These are phyloP conservation scores for Osmanthus fragrans DNA, from an alignment of 257 asterid species.

Conservation along the genomic window DNA sequence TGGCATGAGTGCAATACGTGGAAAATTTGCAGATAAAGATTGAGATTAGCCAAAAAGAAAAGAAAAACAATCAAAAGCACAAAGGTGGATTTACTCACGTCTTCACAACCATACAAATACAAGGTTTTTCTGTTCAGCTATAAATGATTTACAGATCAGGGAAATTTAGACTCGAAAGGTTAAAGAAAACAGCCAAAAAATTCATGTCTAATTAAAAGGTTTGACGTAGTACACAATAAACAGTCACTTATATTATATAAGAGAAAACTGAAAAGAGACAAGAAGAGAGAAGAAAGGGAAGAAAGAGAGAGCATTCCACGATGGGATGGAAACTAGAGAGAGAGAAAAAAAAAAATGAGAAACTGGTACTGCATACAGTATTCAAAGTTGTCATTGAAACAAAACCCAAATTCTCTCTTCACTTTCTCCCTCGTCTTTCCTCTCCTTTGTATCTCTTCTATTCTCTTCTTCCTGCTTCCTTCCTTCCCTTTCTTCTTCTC, in stretches of 20 bases:
- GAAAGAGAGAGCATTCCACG: too few species aligned
- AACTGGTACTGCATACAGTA: too few species aligned
- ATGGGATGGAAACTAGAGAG: too few species aligned
- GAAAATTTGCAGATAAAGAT: neutral
- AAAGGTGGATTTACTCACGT: neutral
- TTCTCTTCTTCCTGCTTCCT: neutral
- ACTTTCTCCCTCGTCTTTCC: neutral
- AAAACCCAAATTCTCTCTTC: neutral
- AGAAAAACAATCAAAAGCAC: neutral
- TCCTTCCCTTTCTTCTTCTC: neutral
- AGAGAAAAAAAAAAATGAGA: too few species aligned
- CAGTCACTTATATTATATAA: neutral
- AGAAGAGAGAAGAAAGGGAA: too few species aligned
- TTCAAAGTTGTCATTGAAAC: neutral
- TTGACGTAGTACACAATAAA: neutral
- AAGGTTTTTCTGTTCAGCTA: neutral
- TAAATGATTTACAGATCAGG: neutral
- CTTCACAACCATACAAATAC: neutral
- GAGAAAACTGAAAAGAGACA: too few species aligned
- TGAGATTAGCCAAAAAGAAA: neutral
- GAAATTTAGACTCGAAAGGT: neutral
- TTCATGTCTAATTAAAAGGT: neutral
- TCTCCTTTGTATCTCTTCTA: neutral
- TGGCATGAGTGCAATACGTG: neutral
- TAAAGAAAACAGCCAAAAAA: neutral